Base-by-base conservation (phyloP, 2,329 filamentous ascomycete species). In the Paracoccidioides brasiliensis region DNA sequence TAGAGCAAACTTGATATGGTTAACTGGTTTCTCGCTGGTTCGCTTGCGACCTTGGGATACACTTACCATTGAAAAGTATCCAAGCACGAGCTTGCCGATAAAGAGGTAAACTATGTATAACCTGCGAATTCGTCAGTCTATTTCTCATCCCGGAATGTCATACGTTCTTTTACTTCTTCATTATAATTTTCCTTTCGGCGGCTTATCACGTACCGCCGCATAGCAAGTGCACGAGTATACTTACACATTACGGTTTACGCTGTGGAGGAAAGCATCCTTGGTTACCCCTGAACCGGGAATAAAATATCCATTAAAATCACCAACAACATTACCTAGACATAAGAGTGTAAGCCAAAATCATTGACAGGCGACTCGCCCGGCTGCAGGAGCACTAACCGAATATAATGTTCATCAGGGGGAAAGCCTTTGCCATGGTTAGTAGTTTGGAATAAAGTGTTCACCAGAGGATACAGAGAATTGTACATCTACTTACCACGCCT, bases 51-150 rank as follows among this genome's bases (percentile, higher is more conserved):
- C 46, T 6, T 14, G 50, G 30, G 22, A 22, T 10, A 5, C 5
- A 15, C 67, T 59, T 66, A 80, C 78, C 60, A 78, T 77, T 57
- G 79, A 78, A 15, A 79, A 62, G 58, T 82, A 82, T 0, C 73
- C 75, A n/a, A 81, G 65, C 3, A 70, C 60, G 42, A 82, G 78
- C 55, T 79, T 79, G 12, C 67, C 79, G 22, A 80, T 68, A 58
- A 82, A 82, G 1, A 83, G 69, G 61, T 81, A 82, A 12, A 82
- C 68, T 57, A 82, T 80, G 59, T 75, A 79, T n/a, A 80, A 63
- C 5, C 78, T 80, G 15, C 32, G 6, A 4, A 3, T 53, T 12
- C 42, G 44, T 55, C 35, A 59, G 53, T 33, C 28, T 22, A 30
- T 5, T 22, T 10, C 15, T 14, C 22, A 15, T 32, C 28, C 22